Evolutionary conservation across 2,329 filamentous ascomycete species (phyloP).

Genomic region (Cordyceps sp.): DNA sequence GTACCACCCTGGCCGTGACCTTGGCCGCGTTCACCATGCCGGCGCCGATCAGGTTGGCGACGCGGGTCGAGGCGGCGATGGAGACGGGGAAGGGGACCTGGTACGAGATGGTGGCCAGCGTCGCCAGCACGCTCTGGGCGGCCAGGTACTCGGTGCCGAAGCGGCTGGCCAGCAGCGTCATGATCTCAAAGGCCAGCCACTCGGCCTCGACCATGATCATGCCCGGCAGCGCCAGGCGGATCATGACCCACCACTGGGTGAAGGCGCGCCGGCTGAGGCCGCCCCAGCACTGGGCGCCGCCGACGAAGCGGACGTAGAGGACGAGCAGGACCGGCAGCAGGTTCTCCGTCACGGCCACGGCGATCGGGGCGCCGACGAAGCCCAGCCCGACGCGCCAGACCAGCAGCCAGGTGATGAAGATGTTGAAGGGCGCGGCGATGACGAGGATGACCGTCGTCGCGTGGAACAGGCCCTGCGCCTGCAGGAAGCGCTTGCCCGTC

Average conservation of each 20-base stretch:
- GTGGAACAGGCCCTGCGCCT: constrained; percentile 67
- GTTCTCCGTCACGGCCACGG: constrained; percentile 62
- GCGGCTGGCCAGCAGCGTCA: constrained; percentile 68
- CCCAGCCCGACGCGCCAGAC: constrained; percentile 55
- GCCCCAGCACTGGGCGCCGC: constrained; percentile 68
- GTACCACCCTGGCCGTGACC: constrained; percentile 59
- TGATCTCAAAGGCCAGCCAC: constrained; percentile 80
- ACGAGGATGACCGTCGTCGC: constrained; percentile 65
- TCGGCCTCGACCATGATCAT: constrained; percentile 91
- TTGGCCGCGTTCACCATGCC: constrained; percentile 66
- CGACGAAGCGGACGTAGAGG: constrained; percentile 58
- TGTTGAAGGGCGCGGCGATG: constrained; percentile 60
- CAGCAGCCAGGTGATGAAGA: constrained; percentile 61
- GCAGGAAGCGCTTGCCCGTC: constrained; percentile 62
- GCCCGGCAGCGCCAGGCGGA: constrained; percentile 72
- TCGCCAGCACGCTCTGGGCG: constrained; percentile 73
- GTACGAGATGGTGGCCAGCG: constrained; percentile 64
- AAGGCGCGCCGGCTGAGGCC: constrained; percentile 58
- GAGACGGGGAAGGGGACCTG: constrained; percentile 86
- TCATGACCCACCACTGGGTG: constrained; percentile 65
- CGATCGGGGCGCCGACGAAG: constrained; percentile 69
- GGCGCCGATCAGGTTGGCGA: constrained; percentile 86
- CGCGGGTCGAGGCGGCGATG: constrained; percentile 73
- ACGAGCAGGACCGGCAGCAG: constrained; percentile 63
- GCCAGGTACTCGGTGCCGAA: constrained; percentile 68